phyloP scores from a whole-genome alignment of 192 early-diverging fungal species.

The Gonapodya prolifera region DNA sequence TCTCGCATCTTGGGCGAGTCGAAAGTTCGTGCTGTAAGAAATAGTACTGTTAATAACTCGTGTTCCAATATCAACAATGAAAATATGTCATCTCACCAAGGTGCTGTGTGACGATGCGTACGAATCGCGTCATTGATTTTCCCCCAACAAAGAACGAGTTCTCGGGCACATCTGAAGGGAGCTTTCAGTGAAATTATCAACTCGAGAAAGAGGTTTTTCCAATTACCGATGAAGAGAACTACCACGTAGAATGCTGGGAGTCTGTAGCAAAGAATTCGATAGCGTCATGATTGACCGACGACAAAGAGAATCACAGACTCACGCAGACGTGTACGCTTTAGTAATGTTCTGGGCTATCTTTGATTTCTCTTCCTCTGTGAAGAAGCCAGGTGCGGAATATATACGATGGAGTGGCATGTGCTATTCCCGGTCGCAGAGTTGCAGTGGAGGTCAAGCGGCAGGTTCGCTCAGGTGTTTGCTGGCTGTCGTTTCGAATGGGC shows the following conservation, averaged over 20 bases:
- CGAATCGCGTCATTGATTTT: not conserved
- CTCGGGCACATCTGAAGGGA: not conserved
- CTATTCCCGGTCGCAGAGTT: no score
- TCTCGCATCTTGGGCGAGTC: not conserved
- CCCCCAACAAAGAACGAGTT: not conserved
- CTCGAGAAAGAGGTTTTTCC: no score
- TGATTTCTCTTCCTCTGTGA: not conserved
- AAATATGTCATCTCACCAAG: not conserved
- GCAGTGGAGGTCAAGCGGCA: no score
- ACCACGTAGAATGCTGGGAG: not conserved
- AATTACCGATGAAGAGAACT: not conserved
- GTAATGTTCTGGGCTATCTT: not conserved
- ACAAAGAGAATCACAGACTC: not conserved
- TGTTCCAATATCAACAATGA: no score
- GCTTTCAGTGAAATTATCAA: no score
- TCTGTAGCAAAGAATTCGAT: no score
- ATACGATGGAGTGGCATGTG: not conserved
- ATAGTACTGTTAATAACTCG: no score
- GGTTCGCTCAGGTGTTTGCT: no score
- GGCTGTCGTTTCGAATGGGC: no score
- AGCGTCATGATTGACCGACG: no score
- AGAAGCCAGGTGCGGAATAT: not conserved
- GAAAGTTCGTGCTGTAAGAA: not conserved
- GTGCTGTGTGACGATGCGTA: not conserved
- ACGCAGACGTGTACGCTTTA: not conserved